These are phyloP conservation scores for Tylopilus intermedius DNA, from an alignment of 768 basidiomycete species.

Conservation along the genomic window DNA sequence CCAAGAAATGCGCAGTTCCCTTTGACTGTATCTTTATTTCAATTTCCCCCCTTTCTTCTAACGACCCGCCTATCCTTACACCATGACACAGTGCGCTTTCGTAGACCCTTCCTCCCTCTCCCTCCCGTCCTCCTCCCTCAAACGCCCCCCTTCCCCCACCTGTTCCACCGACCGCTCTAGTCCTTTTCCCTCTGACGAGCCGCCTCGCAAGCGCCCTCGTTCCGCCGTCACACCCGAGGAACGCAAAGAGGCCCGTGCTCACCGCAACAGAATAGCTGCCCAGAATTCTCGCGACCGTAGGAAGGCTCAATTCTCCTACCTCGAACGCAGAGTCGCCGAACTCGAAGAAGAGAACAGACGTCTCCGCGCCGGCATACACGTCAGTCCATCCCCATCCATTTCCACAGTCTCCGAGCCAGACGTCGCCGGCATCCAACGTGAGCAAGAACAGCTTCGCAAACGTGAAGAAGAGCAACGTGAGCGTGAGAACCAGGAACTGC, in stretches of 20 bases:
- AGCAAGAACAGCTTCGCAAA: conserved; percentile 31
- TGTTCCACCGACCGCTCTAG: conserved; percentile 15
- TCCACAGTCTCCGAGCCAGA: conserved; percentile 17
- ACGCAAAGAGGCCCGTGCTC: conserved; percentile 82
- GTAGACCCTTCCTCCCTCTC: conserved; percentile 39
- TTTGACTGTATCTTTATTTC: conserved; percentile 24
- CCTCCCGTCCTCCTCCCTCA: conserved; percentile 32
- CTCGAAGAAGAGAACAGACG: conserved; percentile 82
- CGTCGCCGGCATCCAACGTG: conserved; percentile 22
- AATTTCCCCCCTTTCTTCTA: background rate
- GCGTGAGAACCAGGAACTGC: conserved; percentile 68
- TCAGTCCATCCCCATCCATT: conserved; percentile 21
- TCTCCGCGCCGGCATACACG: conserved; percentile 51
- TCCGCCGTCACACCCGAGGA: conserved; percentile 63
- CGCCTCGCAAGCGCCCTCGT: conserved; percentile 73
- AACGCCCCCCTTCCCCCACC: conserved; percentile 27
- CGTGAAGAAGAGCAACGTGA: conserved; percentile 42
- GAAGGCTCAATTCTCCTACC: conserved; percentile 72
- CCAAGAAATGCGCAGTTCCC: conserved; percentile 10
- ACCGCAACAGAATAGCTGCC: conserved; percentile 89
- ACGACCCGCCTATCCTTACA: background rate
- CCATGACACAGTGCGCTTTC: conserved; percentile 27
- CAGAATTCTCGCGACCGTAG: conserved; percentile 90
- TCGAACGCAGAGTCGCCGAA: conserved; percentile 63
- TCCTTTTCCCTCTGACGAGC: conserved; percentile 29